phyloP scores from a whole-genome alignment of 257 asterid genomes.

The Przewalskia tangutica region DNA sequence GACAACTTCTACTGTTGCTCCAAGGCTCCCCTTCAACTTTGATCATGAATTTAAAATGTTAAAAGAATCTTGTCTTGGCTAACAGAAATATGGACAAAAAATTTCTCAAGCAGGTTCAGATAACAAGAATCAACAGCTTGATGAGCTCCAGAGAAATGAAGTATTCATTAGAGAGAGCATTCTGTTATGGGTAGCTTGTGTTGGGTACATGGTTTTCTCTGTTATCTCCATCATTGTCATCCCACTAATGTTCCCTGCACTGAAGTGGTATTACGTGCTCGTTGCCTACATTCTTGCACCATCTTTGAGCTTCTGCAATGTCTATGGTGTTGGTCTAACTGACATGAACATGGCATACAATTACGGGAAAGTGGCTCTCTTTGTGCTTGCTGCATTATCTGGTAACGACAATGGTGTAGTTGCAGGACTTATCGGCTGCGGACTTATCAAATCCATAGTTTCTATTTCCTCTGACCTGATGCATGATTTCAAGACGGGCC shows the following conservation, averaged over 20 bases:
- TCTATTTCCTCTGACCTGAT: conserved; percentile 53
- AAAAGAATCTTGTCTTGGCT: too few relatives aligned
- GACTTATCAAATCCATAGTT: conserved; percentile 55
- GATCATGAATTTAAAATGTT: too few relatives aligned
- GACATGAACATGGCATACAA: conserved; percentile 75
- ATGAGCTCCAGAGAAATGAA: conserved; percentile 32
- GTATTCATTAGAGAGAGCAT: conserved; percentile 51
- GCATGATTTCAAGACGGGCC: conserved; percentile 72
- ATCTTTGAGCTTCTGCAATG: conserved; percentile 62
- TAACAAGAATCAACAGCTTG: conserved; percentile 15
- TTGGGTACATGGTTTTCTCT: conserved; percentile 48
- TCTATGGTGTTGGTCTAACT: conserved; percentile 62
- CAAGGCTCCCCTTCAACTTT: too few relatives aligned
- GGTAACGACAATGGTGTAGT: conserved; percentile 51
- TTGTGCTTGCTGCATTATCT: conserved; percentile 41
- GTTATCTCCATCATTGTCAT: conserved; percentile 37
- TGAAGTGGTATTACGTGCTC: conserved; percentile 54
- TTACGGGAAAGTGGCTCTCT: conserved; percentile 71
- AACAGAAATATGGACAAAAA: too few relatives aligned
- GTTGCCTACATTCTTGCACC: conserved; percentile 57
- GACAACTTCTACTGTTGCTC: too few relatives aligned
- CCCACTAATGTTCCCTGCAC: conserved; percentile 65
- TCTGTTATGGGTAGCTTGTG: conserved; percentile 51
- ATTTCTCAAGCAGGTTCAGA: conserved; percentile 20
- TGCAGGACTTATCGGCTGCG: conserved; percentile 70